Conservation (phyloP, 306 rosid genomes). For the Trifolium dubium region DNA sequence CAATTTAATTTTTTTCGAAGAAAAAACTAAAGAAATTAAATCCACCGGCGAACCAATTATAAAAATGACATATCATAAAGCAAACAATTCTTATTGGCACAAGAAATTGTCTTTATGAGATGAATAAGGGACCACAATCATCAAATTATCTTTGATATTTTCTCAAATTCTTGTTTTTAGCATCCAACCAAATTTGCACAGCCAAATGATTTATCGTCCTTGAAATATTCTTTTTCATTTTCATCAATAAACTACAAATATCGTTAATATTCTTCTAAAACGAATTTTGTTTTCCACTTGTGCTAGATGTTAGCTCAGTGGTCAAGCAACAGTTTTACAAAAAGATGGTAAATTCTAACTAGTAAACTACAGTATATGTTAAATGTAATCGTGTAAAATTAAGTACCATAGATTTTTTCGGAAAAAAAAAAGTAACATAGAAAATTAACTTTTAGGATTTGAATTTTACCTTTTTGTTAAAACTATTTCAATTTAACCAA, state of each 20-base stretch:
- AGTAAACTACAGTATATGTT: neutral
- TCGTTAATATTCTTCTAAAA: slow-evolving; percentile 23
- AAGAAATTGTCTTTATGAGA: slow-evolving; percentile 46
- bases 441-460: neutral
- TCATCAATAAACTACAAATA: slow-evolving; percentile 17
- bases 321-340: slow-evolving; percentile 25
- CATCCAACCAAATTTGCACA: slow-evolving; percentile 48
- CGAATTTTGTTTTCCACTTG: slow-evolving; percentile 17
- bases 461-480: neutral
- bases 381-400: neutral
- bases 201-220: slow-evolving; percentile 43
- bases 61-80: slow-evolving; percentile 46
- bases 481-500: no score
- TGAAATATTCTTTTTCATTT: slow-evolving; percentile 35
- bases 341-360: neutral
- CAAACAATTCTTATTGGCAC: slow-evolving; percentile 47
- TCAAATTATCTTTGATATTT: slow-evolving; percentile 46
- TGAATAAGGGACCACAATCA: slow-evolving; percentile 64
- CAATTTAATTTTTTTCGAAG: slow-evolving; percentile 43
- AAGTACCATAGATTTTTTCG: neutral
- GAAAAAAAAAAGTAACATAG: neutral
- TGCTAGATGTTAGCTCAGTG: slow-evolving; percentile 15
- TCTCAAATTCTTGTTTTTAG: slow-evolving; percentile 43
- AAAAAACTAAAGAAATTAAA: slow-evolving; percentile 36
- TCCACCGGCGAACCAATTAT: slow-evolving; percentile 48